Percentiles rank a stretch among this genome's conserved stretches.
phyloP scores from a whole-genome alignment of 1,284 basidiomycete genomes.

The Nidula niveotomentosa region DNA sequence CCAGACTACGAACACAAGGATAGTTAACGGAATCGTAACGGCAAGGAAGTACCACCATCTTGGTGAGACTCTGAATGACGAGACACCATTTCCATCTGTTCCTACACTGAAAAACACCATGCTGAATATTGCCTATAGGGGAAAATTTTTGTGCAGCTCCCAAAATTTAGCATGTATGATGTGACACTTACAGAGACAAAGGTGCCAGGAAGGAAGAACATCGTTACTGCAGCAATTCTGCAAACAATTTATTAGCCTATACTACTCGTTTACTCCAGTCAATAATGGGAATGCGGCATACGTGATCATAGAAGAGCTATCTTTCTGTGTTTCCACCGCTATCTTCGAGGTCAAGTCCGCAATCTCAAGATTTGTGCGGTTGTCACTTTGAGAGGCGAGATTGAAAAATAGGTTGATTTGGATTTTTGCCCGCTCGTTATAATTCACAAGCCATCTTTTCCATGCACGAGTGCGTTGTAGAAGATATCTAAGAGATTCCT shows the following conservation, averaged over 20 bases:
- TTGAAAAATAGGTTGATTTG: slow-evolving; percentile 6
- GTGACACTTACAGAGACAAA: slow-evolving; percentile 3
- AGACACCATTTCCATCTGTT: neutral
- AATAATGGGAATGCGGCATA: neutral
- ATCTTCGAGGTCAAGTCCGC: slow-evolving; percentile 4
- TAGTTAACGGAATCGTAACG: slow-evolving; percentile 6
- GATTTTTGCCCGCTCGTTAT: slow-evolving; percentile 4
- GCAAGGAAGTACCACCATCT: slow-evolving; percentile 5
- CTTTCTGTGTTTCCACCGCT: slow-evolving; percentile 1
- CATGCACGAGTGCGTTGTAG: no score
- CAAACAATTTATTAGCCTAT: neutral
- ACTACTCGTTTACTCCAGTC: neutral
- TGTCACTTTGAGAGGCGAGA: slow-evolving; percentile 4
- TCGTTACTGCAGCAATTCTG: slow-evolving; percentile 6
- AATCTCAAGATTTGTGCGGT: slow-evolving; percentile 3
- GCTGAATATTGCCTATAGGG: slow-evolving; percentile 5
- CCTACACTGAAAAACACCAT: slow-evolving; percentile 4
- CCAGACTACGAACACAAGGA: slow-evolving; percentile 1
- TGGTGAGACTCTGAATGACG: neutral
- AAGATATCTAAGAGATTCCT: no score
- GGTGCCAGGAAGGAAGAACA: slow-evolving; percentile 7
- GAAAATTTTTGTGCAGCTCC: neutral
- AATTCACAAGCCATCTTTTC: slow-evolving; percentile 1
- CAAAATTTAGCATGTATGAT: neutral
- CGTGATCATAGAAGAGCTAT: slow-evolving; percentile 8